Conservation (phyloP, 805 yeast species). For the Sugiyamaella floridensis region DNA sequence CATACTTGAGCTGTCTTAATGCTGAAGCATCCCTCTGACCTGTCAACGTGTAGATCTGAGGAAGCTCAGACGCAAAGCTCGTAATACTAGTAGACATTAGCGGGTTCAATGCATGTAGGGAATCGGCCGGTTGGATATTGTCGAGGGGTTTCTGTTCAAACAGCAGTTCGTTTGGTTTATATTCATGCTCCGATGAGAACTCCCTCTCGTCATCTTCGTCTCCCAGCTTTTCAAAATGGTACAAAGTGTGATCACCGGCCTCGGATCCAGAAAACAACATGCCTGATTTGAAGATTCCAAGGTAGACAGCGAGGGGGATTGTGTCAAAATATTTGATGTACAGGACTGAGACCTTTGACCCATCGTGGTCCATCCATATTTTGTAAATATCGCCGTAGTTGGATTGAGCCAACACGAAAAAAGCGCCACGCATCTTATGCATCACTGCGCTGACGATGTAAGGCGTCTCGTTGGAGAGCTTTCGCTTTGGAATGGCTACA, state of each 20-base stretch:
- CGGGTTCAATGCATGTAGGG: constrained; percentile 48
- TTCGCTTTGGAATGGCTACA: constrained; percentile 53
- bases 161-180: constrained; percentile 5
- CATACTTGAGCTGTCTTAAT: constrained; percentile 46
- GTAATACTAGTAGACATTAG: constrained; percentile 37
- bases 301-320: constrained; percentile 47
- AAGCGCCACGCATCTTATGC: constrained; percentile 57
- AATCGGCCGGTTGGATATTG: constrained; percentile 55
- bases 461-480: constrained; percentile 15
- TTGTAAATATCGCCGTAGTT: constrained; percentile 71
- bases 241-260: constrained; percentile 56
- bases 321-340: constrained; percentile 71
- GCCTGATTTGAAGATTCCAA: constrained; percentile 68
- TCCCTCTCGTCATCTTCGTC: constrained; percentile 41
- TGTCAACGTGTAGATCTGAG: constrained; percentile 37
- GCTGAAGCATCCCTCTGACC: constrained; percentile 41
- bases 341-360: constrained; percentile 35
- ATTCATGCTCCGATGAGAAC: constrained; percentile 30
- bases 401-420: constrained; percentile 66
- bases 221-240: constrained; percentile 74
- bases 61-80: constrained; percentile 28
- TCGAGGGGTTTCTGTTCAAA: constrained; percentile 30
- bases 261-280: constrained; percentile 63
- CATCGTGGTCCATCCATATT: constrained; percentile 43
- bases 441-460: constrained; percentile 50